Percentiles rank a stretch among this genome's conserved stretches.
phyloP scores from a whole-genome alignment of 140 eudicot genomes.

The Bidens hawaiensis region DNA sequence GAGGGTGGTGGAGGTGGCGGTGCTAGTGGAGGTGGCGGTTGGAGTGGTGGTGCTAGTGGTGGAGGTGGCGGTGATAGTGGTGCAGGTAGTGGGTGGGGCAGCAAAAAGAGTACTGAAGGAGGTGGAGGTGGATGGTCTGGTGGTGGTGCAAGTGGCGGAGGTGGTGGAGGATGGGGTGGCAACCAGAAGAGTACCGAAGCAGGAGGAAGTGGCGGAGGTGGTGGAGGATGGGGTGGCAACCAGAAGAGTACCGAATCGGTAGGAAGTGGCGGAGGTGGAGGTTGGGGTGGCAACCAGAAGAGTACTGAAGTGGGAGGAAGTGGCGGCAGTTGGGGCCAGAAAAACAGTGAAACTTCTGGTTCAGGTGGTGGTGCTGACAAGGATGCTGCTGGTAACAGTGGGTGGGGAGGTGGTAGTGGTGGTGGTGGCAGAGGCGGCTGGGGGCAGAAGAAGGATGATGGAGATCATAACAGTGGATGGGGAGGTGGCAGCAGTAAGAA shows the following conservation, averaged over 20 bases:
- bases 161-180: slow-evolving; percentile 46
- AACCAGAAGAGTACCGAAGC: not conserved
- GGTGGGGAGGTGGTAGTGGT: too few species aligned
- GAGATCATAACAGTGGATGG: not conserved
- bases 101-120: not conserved
- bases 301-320: slow-evolving; percentile 15
- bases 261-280: too few species aligned
- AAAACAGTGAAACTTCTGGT: not conserved
- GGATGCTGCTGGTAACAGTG: too few species aligned
- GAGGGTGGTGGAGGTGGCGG: slow-evolving; percentile 2
- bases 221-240: too few species aligned
- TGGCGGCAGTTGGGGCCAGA: slow-evolving; percentile 18
- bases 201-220: too few species aligned
- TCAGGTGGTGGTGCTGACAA: not conserved
- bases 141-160: slow-evolving; percentile 8
- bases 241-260: too few species aligned
- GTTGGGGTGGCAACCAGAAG: too few species aligned
- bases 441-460: slow-evolving; percentile 3
- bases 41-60: not conserved
- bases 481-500: slow-evolving; percentile 17
- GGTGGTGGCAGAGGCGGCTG: not conserved
- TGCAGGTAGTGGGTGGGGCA: not conserved
- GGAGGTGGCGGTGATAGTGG: not conserved
- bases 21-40: too few species aligned
- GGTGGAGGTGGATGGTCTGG: slow-evolving; percentile 22